Conservation (phyloP, 305 asterid species). For the Lippia alba region DNA sequence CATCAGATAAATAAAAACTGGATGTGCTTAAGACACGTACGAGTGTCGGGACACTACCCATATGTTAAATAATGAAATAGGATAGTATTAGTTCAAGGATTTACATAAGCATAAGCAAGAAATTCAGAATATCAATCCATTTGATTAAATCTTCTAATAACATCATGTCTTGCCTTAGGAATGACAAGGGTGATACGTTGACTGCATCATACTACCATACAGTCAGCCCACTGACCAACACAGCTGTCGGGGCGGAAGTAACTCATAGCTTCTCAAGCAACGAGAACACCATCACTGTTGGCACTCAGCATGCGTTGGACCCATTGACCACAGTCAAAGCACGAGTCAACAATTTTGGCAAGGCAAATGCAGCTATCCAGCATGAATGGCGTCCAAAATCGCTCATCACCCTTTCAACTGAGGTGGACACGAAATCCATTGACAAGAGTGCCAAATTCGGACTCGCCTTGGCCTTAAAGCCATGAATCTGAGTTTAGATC, state of each 20-base stretch:
- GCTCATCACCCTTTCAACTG: slow-evolving; percentile 56
- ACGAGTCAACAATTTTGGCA: slow-evolving; percentile 57
- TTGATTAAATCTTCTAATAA: background rate
- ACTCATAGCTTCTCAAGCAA: slow-evolving; percentile 54
- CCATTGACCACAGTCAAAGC: slow-evolving; percentile 65
- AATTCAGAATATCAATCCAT: too few relatives aligned
- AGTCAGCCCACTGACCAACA: slow-evolving; percentile 52
- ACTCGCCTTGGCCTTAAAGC: slow-evolving; percentile 65
- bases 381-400: slow-evolving; percentile 79
- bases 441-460: slow-evolving; percentile 71
- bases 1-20: too few relatives aligned
- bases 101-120: too few relatives aligned
- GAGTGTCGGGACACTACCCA: too few relatives aligned
- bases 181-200: slow-evolving; percentile 57
- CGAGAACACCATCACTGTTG: slow-evolving; percentile 56
- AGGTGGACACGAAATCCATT: slow-evolving; percentile 59
- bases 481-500: slow-evolving; percentile 35
- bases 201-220: slow-evolving; percentile 62
- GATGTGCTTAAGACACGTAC: too few relatives aligned
- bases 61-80: too few relatives aligned
- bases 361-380: slow-evolving; percentile 59
- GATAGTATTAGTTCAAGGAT: too few relatives aligned
- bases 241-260: slow-evolving; percentile 66
- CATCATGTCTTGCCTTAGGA: slow-evolving; percentile 43
- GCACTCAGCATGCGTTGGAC: slow-evolving; percentile 60